phyloP scores from a whole-genome alignment of 2,329 filamentous ascomycete genomes.

The Chaetomiaceae sp. region DNA sequence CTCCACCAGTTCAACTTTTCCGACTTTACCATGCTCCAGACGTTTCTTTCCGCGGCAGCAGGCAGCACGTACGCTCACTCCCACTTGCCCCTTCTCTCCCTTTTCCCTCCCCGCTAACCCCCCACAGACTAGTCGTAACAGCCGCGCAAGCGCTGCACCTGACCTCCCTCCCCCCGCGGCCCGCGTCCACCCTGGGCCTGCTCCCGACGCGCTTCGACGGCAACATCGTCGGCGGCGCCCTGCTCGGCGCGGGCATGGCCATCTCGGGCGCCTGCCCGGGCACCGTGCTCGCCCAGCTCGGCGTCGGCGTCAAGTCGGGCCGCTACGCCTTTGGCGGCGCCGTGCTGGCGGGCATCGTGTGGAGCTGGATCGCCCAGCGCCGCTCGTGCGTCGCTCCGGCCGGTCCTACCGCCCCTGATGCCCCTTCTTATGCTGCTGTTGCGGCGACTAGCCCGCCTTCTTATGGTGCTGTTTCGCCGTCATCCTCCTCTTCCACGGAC shows the following conservation, averaged over 20 bases:
- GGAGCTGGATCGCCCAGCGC: slow-evolving; percentile 41
- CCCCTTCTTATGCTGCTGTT: too few species aligned
- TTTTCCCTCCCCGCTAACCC: not conserved
- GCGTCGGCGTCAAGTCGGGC: slow-evolving; percentile 47
- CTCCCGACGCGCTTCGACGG: slow-evolving; percentile 52
- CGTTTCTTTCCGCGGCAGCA: slow-evolving; percentile 58
- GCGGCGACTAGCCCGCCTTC: too few species aligned
- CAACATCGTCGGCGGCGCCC: slow-evolving; percentile 58
- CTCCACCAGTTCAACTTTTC: slow-evolving; percentile 54
- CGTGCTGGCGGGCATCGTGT: slow-evolving; percentile 50
- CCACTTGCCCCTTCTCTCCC: not conserved
- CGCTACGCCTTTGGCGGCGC: slow-evolving; percentile 50
- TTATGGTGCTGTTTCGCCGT: too few species aligned
- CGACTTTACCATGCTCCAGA: slow-evolving; percentile 62
- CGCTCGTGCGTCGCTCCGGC: slow-evolving; percentile 23
- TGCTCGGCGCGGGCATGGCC: slow-evolving; percentile 63
- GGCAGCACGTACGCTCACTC: slow-evolving; percentile 50
- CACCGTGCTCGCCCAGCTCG: slow-evolving; percentile 58
- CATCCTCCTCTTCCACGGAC: not conserved
- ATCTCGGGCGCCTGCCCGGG: slow-evolving; percentile 62
- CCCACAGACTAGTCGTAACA: slow-evolving; percentile 40
- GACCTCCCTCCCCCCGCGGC: slow-evolving; percentile 42
- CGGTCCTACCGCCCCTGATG: too few species aligned
- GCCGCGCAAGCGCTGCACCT: slow-evolving; percentile 41
- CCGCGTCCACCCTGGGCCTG: slow-evolving; percentile 48